Evolutionary conservation across 2,329 filamentous ascomycete species (phyloP).

Genomic region (Penicillium sp.): DNA sequence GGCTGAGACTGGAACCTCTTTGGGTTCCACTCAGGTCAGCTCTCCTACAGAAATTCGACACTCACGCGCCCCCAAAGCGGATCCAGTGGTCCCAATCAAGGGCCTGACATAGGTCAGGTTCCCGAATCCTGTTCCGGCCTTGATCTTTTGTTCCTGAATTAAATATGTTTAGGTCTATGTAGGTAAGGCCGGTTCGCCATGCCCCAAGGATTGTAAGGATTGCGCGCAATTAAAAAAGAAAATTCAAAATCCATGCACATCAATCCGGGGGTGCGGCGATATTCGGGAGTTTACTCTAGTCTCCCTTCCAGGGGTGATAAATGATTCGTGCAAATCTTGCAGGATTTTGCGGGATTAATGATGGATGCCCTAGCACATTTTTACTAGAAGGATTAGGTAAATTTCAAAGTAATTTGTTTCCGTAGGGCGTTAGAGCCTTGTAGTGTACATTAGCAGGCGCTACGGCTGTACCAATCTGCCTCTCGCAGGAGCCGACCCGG

Average conservation of each 20-base stretch:
- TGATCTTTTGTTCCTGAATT: not conserved
- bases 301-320: too few relatives aligned
- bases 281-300: not conserved
- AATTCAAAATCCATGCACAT: too few relatives aligned
- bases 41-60: constrained; percentile 7
- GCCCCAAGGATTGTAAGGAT: too few relatives aligned
- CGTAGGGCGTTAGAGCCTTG: not conserved
- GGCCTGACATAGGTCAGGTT: constrained; percentile 16
- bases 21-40: not conserved
- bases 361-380: too few relatives aligned
- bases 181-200: not conserved
- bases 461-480: constrained; percentile 1
- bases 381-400: not conserved
- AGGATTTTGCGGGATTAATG: not conserved
- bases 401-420: not conserved
- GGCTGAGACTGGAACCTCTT: not conserved
- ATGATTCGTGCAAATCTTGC: not conserved
- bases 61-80: constrained; percentile 12
- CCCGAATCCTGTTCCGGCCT: constrained; percentile 3
- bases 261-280: too few relatives aligned
- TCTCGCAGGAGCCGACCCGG: constrained; percentile 14
- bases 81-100: constrained; percentile 14
- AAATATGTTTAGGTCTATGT: not conserved
- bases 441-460: not conserved
- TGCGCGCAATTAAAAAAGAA: too few relatives aligned